Conservation (phyloP, 1,284 basidiomycete species). For the Gomphus bonarii region DNA sequence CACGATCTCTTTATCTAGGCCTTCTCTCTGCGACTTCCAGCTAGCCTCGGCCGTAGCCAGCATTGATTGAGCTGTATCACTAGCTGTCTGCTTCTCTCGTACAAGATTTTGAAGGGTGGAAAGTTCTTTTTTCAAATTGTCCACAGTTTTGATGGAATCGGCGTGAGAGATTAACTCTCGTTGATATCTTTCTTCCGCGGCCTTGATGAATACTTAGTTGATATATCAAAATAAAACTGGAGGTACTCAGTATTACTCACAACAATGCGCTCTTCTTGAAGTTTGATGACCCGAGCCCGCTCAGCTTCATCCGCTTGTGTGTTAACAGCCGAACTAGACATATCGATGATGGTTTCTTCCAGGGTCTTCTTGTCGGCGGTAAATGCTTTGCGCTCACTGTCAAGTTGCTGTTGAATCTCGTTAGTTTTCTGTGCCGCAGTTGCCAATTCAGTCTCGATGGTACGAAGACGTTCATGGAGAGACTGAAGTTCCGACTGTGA, state of each 20-base stretch:
- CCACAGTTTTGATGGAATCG: slow-evolving; percentile 65
- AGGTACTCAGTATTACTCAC: slow-evolving; percentile 24
- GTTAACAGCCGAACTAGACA: slow-evolving; percentile 57
- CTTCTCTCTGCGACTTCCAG: slow-evolving; percentile 70
- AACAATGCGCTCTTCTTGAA: slow-evolving; percentile 62
- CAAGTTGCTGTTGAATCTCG: slow-evolving; percentile 54
- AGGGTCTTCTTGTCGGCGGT: slow-evolving; percentile 68
- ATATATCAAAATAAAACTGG: neutral
- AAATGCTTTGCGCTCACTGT: slow-evolving; percentile 59
- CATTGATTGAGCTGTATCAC: slow-evolving; percentile 69
- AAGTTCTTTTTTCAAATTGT: slow-evolving; percentile 56
- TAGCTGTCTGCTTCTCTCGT: slow-evolving; percentile 46
- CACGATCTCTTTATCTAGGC: slow-evolving; percentile 66
- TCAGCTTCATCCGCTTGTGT: slow-evolving; percentile 52
- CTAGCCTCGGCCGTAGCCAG: slow-evolving; percentile 60
- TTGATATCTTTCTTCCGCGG: slow-evolving; percentile 74
- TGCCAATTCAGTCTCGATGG: slow-evolving; percentile 46
- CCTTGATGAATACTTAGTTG: slow-evolving; percentile 26
- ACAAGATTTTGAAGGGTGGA: slow-evolving; percentile 36
- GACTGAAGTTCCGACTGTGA: slow-evolving; percentile 55
- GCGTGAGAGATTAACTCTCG: slow-evolving; percentile 78
- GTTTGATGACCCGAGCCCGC: slow-evolving; percentile 53
- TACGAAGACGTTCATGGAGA: slow-evolving; percentile 51
- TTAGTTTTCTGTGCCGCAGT: slow-evolving; percentile 39
- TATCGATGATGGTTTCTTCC: slow-evolving; percentile 68